Conservation (phyloP, 2,329 filamentous ascomycete genomes). For the Alternaria hordeiaustralica region DNA sequence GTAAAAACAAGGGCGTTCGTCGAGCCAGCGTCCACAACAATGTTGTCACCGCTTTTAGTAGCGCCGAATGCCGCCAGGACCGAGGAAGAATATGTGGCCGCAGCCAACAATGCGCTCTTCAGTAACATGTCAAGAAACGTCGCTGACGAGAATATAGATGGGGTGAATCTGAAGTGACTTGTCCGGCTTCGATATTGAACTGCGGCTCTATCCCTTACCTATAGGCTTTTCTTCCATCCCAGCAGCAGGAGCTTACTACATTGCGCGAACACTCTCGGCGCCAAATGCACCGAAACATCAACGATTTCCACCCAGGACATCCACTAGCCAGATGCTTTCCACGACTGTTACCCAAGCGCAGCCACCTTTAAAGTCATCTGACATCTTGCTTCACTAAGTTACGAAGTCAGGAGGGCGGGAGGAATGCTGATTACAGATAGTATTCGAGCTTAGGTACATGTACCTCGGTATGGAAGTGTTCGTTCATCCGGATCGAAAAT, state of each 20-base stretch:
- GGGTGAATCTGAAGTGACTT: neutral
- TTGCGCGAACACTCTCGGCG: constrained; percentile 18
- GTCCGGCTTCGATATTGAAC: neutral
- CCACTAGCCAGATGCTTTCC: constrained; percentile 9
- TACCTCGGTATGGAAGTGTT: neutral
- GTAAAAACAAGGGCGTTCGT: constrained; percentile 42
- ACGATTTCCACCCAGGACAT: constrained; percentile 24
- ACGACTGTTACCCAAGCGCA: neutral
- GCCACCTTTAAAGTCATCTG: neutral
- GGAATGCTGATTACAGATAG: neutral
- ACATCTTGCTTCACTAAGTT: neutral
- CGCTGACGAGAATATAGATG: neutral
- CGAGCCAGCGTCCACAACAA: constrained; percentile 46
- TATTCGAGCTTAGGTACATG: neutral
- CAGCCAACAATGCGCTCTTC: constrained; percentile 31
- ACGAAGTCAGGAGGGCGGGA: neutral
- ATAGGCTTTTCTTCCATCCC: constrained; percentile 2
- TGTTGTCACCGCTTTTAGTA: constrained; percentile 37
- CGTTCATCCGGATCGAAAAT: neutral
- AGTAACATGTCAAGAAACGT: constrained; percentile 32
- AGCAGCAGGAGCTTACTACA: neutral
- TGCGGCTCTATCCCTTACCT: constrained; percentile 1
- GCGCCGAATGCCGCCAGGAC: constrained; percentile 46
- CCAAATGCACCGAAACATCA: constrained; percentile 25
- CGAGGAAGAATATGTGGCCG: constrained; percentile 33